Evolutionary conservation across 768 basidiomycete species (phyloP), one percentile per base, ranked within the genome.

Genomic region (Russula vinacea): DNA sequence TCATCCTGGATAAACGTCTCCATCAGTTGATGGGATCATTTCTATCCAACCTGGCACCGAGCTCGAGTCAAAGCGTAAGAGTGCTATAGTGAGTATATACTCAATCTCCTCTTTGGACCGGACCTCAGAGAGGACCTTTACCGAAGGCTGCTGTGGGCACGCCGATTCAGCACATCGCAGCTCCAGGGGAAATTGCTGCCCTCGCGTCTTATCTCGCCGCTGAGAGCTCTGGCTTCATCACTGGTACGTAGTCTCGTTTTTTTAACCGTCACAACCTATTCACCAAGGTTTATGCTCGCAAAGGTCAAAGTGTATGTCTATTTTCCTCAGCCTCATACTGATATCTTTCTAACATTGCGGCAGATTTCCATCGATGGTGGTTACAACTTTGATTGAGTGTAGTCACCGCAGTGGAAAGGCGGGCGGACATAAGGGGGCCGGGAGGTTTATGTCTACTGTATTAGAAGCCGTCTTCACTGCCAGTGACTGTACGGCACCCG

Each of bases 131-230:
- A 37, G 13, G 11, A 17, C 17, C 17, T 45, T 13, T 37, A 49
- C 14, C 24, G 14, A 51, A 60, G 63, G 1, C 56, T 1, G 9
- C 7, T 45, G 4, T 32, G 19, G 40, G 19, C 44, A 26, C 52
- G 6, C 65, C 54, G 2, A 37, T 62, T 45, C 50, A 42, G 22
- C 64, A 59, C 22, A 56, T 49, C 9, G 68, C 53, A 24, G 35
- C 17, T 26, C 60, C 65, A 5, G 60, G 65, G n/a, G 70, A 69
- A 22, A 45, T 71, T 19, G 70, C 70, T 13, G 58, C 56, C 7
- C 35, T 67, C 4, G 70, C 65, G 14, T 69, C 70, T 29, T 71
- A 67, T 39, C 37, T 70, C 22, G 68, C 49, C 5, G 65, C 66
- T 32, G 62, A 66, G 10, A 39, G 58, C 24, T 47, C 68, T 29